phyloP scores from a whole-genome alignment of 768 basidiomycete species.

The Pleurotus salmoneostramineus region DNA sequence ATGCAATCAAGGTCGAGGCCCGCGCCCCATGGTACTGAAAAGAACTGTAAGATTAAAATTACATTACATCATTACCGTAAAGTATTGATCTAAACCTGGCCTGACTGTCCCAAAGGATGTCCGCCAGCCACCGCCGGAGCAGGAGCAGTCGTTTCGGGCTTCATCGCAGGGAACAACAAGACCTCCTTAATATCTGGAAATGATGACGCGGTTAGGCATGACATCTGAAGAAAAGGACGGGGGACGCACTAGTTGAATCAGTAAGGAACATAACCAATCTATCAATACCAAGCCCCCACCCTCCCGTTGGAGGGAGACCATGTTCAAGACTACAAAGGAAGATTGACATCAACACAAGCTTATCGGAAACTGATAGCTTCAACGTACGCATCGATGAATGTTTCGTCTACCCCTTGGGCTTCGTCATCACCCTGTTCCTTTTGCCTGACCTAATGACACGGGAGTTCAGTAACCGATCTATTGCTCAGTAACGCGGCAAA shows the following conservation, averaged over 20 bases:
- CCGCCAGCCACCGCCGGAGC: conserved; percentile 19
- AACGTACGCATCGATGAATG: conserved; percentile 88
- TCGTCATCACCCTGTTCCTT: conserved; percentile 98
- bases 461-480: conserved; percentile 8
- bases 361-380: neutral
- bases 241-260: conserved; percentile 79
- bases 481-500: neutral
- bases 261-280: conserved; percentile 98
- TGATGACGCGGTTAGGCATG: neutral
- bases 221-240: conserved; percentile 5
- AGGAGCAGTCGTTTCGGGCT: conserved; percentile 57
- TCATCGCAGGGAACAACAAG: conserved; percentile 95
- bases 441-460: conserved; percentile 56
- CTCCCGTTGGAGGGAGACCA: conserved; percentile 95
- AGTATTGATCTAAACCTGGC: neutral
- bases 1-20: no score
- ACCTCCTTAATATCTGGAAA: conserved; percentile 91
- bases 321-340: conserved; percentile 73
- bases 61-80: neutral
- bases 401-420: conserved; percentile 96
- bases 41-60: neutral
- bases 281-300: conserved; percentile 96
- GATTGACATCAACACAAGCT: neutral
- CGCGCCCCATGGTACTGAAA: no score
- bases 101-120: conserved; percentile 5